Evolutionary conservation across 2,329 filamentous ascomycete species (phyloP).

Genomic region (Sclerotinia glacialis): DNA sequence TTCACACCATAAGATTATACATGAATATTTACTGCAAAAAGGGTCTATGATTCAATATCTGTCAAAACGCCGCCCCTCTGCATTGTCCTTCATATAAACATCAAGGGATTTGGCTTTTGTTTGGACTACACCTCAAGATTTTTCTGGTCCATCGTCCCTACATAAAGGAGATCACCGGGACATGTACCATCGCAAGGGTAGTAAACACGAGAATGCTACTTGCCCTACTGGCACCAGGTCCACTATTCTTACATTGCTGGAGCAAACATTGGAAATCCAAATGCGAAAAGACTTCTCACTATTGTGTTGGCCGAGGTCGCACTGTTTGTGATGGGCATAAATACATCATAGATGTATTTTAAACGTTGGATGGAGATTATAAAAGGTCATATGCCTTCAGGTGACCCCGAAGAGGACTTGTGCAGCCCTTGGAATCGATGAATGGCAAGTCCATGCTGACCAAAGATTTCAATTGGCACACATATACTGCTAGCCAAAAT

Average conservation of each 20-base stretch:
- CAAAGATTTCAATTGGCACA: conserved; percentile 66
- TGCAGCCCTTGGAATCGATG: conserved; percentile 60
- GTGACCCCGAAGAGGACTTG: conserved; percentile 59
- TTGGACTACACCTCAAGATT: conserved; percentile 21
- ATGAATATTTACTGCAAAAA: background rate
- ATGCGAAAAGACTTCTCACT: conserved; percentile 71
- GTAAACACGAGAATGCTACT: conserved; percentile 59
- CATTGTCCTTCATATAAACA: background rate
- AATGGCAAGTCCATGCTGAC: conserved; percentile 64
- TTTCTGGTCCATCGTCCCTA: conserved; percentile 56
- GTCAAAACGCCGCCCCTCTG: background rate
- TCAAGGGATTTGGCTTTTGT: background rate
- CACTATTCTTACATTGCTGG: conserved; percentile 60
- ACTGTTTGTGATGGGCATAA: conserved; percentile 61
- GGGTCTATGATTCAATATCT: background rate
- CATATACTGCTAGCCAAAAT: conserved; percentile 57
- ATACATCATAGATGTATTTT: conserved; percentile 61
- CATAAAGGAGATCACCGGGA: conserved; percentile 60
- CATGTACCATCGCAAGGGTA: conserved; percentile 55
- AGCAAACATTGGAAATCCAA: conserved; percentile 76
- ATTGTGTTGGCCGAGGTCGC: conserved; percentile 81
- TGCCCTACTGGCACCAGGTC: conserved; percentile 60
- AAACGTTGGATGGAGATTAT: background rate
- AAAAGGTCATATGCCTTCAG: conserved; percentile 67
- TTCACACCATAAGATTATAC: background rate